Evolutionary conservation across 768 basidiomycete species (phyloP).

Genomic region (Macrolepiota albuminosa): DNA sequence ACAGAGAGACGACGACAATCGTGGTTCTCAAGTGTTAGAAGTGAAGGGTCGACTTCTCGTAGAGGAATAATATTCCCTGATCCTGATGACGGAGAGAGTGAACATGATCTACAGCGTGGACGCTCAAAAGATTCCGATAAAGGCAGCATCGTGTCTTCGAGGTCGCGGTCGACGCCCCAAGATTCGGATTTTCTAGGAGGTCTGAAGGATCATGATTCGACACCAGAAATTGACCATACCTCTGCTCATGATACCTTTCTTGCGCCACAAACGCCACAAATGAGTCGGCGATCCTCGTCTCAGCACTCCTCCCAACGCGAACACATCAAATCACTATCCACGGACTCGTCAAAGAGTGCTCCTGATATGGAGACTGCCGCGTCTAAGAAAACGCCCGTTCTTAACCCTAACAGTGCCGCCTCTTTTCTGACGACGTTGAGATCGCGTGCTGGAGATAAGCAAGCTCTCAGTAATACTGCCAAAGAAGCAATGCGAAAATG

Average conservation of each 20-base stretch:
- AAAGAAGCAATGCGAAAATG: slow-evolving; percentile 91
- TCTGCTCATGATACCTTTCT: slow-evolving; percentile 10
- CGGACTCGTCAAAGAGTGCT: slow-evolving; percentile 16
- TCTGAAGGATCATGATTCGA: slow-evolving; percentile 13
- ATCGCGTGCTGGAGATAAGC: slow-evolving; percentile 76
- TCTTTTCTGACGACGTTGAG: slow-evolving; percentile 78
- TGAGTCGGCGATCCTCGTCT: slow-evolving; percentile 39
- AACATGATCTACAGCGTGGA: slow-evolving; percentile 29
- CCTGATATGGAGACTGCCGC: slow-evolving; percentile 22
- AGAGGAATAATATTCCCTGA: slow-evolving; percentile 17
- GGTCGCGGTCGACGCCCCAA: slow-evolving; percentile 31
- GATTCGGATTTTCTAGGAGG: slow-evolving; percentile 17
- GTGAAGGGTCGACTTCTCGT: slow-evolving; percentile 27
- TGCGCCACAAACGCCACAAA: slow-evolving; percentile 15
- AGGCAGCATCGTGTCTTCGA: slow-evolving; percentile 12
- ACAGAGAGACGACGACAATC: slow-evolving; percentile 42
- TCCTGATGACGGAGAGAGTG: slow-evolving; percentile 17
- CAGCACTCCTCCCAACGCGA: slow-evolving; percentile 39
- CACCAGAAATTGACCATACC: slow-evolving; percentile 10
- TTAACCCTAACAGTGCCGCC: slow-evolving; percentile 41
- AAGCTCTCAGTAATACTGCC: slow-evolving; percentile 78
- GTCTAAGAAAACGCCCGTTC: slow-evolving; percentile 31
- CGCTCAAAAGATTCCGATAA: slow-evolving; percentile 29
- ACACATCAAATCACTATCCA: slow-evolving; percentile 21
- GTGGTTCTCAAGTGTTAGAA: slow-evolving; percentile 51